phyloP scores from a whole-genome alignment of 768 basidiomycete species.

The Kwoniella newhampshirensis region DNA sequence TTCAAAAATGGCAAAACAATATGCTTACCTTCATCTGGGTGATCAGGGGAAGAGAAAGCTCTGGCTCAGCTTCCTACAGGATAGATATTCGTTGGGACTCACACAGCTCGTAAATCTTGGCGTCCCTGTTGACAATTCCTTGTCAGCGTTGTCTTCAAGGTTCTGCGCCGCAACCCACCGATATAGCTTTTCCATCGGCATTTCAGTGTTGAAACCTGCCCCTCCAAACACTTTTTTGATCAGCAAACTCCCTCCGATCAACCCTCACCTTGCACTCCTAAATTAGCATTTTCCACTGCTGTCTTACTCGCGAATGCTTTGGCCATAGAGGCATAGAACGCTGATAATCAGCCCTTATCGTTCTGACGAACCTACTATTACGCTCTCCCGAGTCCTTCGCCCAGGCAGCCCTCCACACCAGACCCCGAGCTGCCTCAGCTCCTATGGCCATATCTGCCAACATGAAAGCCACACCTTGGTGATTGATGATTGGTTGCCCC shows the following conservation, averaged over 20 bases:
- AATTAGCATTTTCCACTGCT: conserved; percentile 55
- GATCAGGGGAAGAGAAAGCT: not conserved
- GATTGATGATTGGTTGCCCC: conserved; percentile 55
- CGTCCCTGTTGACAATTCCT: conserved; percentile 24
- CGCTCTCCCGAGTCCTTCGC: conserved; percentile 52
- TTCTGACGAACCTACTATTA: conserved; percentile 45
- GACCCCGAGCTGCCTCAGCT: conserved; percentile 47
- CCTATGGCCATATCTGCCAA: conserved; percentile 56
- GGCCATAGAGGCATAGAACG: conserved; percentile 55
- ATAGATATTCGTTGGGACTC: conserved; percentile 22
- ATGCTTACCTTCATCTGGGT: conserved; percentile 31
- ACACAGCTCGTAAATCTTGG: conserved; percentile 55
- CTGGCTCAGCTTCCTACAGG: not conserved
- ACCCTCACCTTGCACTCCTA: conserved; percentile 50
- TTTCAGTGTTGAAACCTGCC: conserved; percentile 53
- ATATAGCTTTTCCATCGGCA: conserved; percentile 55
- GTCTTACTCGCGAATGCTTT: conserved; percentile 53
- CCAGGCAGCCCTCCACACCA: conserved; percentile 53
- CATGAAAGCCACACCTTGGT: conserved; percentile 55
- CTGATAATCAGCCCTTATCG: conserved; percentile 15
- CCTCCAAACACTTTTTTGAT: conserved; percentile 40
- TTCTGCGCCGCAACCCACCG: conserved; percentile 9
- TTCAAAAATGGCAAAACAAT: not conserved
- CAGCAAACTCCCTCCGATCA: not conserved
- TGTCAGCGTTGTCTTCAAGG: not conserved